These are phyloP conservation scores for Pyracantha coccinea DNA, from an alignment of 331 rosid species.

Conservation along the genomic window DNA sequence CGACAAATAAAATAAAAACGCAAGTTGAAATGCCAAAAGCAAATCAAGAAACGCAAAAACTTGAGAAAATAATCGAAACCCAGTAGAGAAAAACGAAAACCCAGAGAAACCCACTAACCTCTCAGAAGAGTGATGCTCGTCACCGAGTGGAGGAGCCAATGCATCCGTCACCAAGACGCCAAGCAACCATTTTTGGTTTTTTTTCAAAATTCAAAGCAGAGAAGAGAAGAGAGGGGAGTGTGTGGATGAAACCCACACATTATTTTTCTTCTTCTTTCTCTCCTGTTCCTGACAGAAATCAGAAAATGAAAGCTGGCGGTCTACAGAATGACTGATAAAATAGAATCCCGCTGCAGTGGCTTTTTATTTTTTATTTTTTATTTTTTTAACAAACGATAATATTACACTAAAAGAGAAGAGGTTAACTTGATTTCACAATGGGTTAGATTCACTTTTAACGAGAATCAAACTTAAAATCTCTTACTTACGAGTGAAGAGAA, in stretches of 20 bases:
- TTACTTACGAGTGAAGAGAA: fast-evolving
- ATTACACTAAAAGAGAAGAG: no score
- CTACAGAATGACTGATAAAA: constrained; percentile 14
- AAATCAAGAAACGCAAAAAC: constrained; percentile 1
- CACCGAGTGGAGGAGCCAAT: background rate
- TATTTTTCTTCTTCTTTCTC: background rate
- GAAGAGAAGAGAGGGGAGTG: background rate
- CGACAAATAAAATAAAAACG: no score
- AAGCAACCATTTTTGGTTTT: background rate
- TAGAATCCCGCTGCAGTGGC: no score
- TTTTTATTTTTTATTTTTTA: no score
- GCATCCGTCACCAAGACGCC: constrained; percentile 2
- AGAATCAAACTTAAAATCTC: no score
- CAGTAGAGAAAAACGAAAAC: background rate
- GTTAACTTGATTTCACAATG: fast-evolving
- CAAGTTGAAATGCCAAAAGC: background rate
- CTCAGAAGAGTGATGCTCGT: constrained; percentile 8
- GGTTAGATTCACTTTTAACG: fast-evolving
- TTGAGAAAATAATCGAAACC: constrained; percentile 1
- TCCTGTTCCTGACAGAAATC: constrained; percentile 29
- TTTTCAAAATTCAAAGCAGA: constrained; percentile 2
- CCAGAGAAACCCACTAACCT: constrained; percentile 15
- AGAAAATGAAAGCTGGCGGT: constrained; percentile 36
- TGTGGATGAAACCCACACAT: constrained; percentile 30
- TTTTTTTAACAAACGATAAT: no score